Conservation (phyloP, 2,329 filamentous ascomycete species). For the Camptophora hylomeconis region DNA sequence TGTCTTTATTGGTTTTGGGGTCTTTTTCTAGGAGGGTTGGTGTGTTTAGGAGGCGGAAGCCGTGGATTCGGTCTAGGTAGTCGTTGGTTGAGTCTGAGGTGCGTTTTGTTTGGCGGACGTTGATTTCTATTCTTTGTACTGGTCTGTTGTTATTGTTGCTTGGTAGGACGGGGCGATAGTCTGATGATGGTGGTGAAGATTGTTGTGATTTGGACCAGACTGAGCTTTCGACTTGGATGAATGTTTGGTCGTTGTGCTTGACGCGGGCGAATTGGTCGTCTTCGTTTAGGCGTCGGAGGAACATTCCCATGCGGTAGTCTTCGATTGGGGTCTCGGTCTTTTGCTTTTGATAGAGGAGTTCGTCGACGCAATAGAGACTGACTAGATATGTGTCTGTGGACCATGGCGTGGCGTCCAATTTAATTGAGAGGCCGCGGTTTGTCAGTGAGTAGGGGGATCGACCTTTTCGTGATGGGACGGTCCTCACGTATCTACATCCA, state of each 20-base stretch:
- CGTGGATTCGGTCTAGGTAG: neutral
- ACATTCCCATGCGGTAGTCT: too few relatives aligned
- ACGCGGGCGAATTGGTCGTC: slow-evolving; percentile 29
- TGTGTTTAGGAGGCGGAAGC: neutral
- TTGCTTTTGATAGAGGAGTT: slow-evolving; percentile 1
- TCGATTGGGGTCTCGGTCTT: too few relatives aligned
- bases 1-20: too few relatives aligned
- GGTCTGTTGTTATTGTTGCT: neutral
- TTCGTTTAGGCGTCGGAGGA: slow-evolving; percentile 22
- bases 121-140: neutral
- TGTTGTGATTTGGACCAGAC: neutral
- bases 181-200: too few relatives aligned
- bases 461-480: slow-evolving; percentile 3
- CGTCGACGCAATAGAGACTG: slow-evolving; percentile 8
- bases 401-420: slow-evolving; percentile 9
- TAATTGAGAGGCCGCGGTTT: slow-evolving; percentile 11
- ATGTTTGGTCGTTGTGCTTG: neutral
- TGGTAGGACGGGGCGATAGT: too few relatives aligned
- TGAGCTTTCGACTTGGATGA: neutral
- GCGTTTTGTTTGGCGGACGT: neutral
- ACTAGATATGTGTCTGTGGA: slow-evolving; percentile 11
- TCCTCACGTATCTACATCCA: slow-evolving; percentile 6
- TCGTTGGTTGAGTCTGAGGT: too few relatives aligned
- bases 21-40: too few relatives aligned
- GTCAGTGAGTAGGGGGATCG: slow-evolving; percentile 8